Evolutionary conservation across 768 basidiomycete genomes (phyloP).

Genomic region (Pleurotus tuber-regium): DNA sequence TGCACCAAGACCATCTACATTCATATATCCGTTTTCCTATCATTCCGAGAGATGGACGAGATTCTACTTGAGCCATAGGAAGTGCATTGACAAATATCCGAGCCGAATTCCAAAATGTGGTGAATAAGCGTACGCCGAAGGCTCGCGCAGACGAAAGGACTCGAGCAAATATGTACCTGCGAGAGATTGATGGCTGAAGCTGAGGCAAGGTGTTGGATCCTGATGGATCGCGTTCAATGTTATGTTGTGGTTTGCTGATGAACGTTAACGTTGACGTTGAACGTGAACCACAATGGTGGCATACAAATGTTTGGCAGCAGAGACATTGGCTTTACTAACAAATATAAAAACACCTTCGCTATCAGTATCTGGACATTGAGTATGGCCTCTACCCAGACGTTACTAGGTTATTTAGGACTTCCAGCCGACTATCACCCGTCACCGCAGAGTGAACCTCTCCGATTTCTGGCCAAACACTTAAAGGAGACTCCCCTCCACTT

Average conservation of each 20-base stretch:
- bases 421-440: constrained; percentile 57
- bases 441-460: constrained; percentile 54
- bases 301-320: background rate
- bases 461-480: constrained; percentile 51
- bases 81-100: background rate
- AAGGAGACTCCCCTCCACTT: constrained; percentile 31
- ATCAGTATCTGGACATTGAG: background rate
- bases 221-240: no score
- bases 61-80: background rate
- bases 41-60: background rate
- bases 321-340: no score
- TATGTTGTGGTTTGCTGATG: no score
- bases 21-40: background rate
- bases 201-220: no score
- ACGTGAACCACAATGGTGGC: no score
- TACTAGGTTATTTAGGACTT: constrained; percentile 53
- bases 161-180: no score
- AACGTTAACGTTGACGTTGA: no score
- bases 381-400: constrained; percentile 29
- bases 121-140: no score
- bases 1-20: constrained; percentile 58
- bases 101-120: no score
- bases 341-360: no score
- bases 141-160: no score
- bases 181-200: no score